phyloP scores from a whole-genome alignment of 352 stramenopile species.

The Globisporangium apiculatum region DNA sequence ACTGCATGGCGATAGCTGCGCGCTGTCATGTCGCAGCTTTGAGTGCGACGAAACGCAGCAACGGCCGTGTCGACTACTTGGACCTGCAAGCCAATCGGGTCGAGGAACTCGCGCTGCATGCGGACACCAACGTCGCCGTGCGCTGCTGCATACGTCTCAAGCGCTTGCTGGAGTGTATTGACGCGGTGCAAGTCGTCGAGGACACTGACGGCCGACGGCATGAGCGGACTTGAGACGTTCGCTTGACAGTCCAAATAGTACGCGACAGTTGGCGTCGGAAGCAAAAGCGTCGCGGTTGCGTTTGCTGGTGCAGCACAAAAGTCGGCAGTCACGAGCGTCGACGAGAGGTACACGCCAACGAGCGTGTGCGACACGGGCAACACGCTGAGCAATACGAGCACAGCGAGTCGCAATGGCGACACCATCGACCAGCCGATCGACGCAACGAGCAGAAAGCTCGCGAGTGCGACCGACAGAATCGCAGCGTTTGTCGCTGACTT shows the following conservation, averaged over 20 bases:
- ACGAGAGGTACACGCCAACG: slow-evolving; percentile 70
- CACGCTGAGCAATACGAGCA: slow-evolving; percentile 68
- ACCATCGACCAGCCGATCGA: slow-evolving; percentile 81
- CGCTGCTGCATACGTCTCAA: slow-evolving; percentile 41
- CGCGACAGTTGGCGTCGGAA: slow-evolving; percentile 30
- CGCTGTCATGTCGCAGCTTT: slow-evolving; percentile 44
- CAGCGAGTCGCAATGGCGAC: slow-evolving; percentile 57
- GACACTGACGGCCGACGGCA: slow-evolving; percentile 22
- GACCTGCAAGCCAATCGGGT: slow-evolving; percentile 56
- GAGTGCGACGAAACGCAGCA: slow-evolving; percentile 28
- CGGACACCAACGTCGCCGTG: slow-evolving; percentile 41
- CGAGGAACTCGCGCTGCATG: slow-evolving; percentile 70
- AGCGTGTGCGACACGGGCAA: slow-evolving; percentile 76
- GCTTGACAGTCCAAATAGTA: slow-evolving; percentile 62
- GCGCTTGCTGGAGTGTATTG: slow-evolving; percentile 29
- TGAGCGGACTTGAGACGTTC: slow-evolving; percentile 49
- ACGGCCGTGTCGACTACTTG: slow-evolving; percentile 20
- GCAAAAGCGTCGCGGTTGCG: slow-evolving; percentile 52
- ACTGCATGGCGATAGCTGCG: slow-evolving; percentile 38
- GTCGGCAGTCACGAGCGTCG: slow-evolving; percentile 75
- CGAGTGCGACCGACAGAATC: slow-evolving; percentile 64
- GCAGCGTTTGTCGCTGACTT: slow-evolving; percentile 75
- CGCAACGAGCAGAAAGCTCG: slow-evolving; percentile 74
- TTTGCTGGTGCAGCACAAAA: slow-evolving; percentile 69
- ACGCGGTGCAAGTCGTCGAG: slow-evolving; percentile 24